phyloP scores from a whole-genome alignment of 2,329 filamentous ascomycete genomes.

The Thelonectria blattea region DNA sequence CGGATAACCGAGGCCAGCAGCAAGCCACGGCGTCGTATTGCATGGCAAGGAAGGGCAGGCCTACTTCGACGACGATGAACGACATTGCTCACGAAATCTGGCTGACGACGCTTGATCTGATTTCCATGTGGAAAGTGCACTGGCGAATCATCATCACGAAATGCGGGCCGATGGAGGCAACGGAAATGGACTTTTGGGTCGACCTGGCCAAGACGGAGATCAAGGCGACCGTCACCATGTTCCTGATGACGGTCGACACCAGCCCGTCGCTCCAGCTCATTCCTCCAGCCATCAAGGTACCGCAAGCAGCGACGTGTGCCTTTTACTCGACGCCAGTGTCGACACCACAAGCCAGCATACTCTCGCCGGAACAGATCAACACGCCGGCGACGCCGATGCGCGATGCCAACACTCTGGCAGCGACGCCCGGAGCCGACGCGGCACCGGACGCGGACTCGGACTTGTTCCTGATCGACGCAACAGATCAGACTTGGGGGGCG shows the following conservation, averaged over 20 bases:
- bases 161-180: slow-evolving; percentile 69
- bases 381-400: slow-evolving; percentile 58
- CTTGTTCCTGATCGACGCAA: slow-evolving; percentile 72
- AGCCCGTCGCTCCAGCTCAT: slow-evolving; percentile 68
- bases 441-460: slow-evolving; percentile 57
- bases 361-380: slow-evolving; percentile 66
- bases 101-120: slow-evolving; percentile 76
- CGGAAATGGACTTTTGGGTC: slow-evolving; percentile 68
- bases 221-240: slow-evolving; percentile 58
- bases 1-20: slow-evolving; percentile 75
- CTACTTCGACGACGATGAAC: slow-evolving; percentile 58
- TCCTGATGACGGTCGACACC: slow-evolving; percentile 69
- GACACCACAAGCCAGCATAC: slow-evolving; percentile 65
- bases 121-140: slow-evolving; percentile 71
- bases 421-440: slow-evolving; percentile 53
- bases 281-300: slow-evolving; percentile 59
- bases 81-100: slow-evolving; percentile 79
- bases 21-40: slow-evolving; percentile 78
- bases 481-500: slow-evolving; percentile 79
- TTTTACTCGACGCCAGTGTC: slow-evolving; percentile 70
- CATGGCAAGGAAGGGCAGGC: slow-evolving; percentile 63
- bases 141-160: slow-evolving; percentile 81
- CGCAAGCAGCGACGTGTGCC: slow-evolving; percentile 49
- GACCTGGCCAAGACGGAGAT: slow-evolving; percentile 58
- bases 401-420: slow-evolving; percentile 46